Evolutionary conservation across 1,284 basidiomycete species (phyloP).

Genomic region (Tranzscheliella williamsii): DNA sequence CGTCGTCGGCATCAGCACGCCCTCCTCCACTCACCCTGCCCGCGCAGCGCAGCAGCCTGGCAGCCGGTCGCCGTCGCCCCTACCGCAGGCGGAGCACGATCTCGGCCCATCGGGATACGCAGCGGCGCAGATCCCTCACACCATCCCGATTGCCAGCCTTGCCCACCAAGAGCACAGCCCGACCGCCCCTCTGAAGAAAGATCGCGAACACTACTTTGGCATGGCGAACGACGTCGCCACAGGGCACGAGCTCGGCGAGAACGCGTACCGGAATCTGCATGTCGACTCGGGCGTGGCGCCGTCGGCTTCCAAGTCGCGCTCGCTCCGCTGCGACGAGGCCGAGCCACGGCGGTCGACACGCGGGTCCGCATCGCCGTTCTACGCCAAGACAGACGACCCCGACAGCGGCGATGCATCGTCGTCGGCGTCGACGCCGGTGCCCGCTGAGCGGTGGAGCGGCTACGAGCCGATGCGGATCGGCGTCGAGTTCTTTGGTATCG

Average conservation of each 20-base stretch:
- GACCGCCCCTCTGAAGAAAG: constrained; percentile 7
- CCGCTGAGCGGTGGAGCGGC: constrained; percentile 41
- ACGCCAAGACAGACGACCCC: constrained; percentile 17
- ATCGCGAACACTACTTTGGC: constrained; percentile 38
- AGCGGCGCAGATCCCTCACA: constrained; percentile 26
- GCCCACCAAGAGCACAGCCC: constrained; percentile 4
- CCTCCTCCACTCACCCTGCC: neutral
- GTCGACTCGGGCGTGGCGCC: neutral
- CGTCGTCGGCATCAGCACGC: constrained; percentile 19
- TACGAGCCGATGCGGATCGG: constrained; percentile 65
- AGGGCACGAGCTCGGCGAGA: constrained; percentile 42
- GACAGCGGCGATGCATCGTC: constrained; percentile 18
- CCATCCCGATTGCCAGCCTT: constrained; percentile 16
- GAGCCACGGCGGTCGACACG: neutral
- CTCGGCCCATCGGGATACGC: constrained; percentile 27
- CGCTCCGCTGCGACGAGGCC: neutral
- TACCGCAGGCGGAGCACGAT: constrained; percentile 3
- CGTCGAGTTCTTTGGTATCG: constrained; percentile 88
- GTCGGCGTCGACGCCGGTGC: constrained; percentile 7
- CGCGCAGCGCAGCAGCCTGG: constrained; percentile 5
- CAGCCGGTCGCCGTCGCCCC: neutral
- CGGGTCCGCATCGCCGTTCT: neutral
- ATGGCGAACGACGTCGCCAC: constrained; percentile 42
- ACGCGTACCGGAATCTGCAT: constrained; percentile 9
- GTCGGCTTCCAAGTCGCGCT: constrained; percentile 3